Evolutionary conservation across 805 yeast species (phyloP).

Genomic region (Brettanomyces nanus): DNA sequence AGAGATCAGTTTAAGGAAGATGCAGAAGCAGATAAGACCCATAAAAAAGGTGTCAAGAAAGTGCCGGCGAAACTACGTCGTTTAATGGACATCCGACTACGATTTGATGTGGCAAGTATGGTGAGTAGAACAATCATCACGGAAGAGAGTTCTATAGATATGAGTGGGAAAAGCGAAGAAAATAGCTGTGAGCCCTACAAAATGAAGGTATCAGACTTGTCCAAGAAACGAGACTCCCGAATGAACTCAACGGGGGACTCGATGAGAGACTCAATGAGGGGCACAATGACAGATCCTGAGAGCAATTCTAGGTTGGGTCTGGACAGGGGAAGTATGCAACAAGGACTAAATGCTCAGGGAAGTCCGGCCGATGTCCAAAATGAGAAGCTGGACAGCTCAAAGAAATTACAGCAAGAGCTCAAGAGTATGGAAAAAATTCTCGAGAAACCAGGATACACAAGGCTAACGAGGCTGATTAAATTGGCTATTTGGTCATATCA

Average conservation of each 20-base stretch:
- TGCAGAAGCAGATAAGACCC: conserved; percentile 17
- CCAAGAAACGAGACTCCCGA: conserved; percentile 1
- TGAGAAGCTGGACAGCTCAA: conserved; percentile 1
- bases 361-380: too few relatives aligned
- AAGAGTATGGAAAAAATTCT: conserved; percentile 9
- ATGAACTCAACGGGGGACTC: too few relatives aligned
- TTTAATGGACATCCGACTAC: conserved; percentile 49
- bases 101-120: conserved; percentile 58
- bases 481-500: conserved; percentile 21
- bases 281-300: too few relatives aligned
- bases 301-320: too few relatives aligned
- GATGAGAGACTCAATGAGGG: too few relatives aligned
- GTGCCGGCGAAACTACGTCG: conserved; percentile 48
- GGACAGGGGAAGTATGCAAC: too few relatives aligned
- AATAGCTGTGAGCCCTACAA: conserved; percentile 20
- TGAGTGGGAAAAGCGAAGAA: conserved; percentile 8
- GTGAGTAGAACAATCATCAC: conserved; percentile 62
- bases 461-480: conserved; percentile 19
- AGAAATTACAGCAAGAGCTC: too few relatives aligned
- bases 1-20: conserved; percentile 22
- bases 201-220: conserved; percentile 5
- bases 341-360: too few relatives aligned
- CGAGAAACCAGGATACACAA: conserved; percentile 13
- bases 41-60: too few relatives aligned
- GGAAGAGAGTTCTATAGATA: conserved; percentile 14